A percentile compares a stretch with the other conserved stretches of the same genome.
Evolutionary conservation across 768 basidiomycete genomes (phyloP).

Genomic region (Lyophyllum semitale): DNA sequence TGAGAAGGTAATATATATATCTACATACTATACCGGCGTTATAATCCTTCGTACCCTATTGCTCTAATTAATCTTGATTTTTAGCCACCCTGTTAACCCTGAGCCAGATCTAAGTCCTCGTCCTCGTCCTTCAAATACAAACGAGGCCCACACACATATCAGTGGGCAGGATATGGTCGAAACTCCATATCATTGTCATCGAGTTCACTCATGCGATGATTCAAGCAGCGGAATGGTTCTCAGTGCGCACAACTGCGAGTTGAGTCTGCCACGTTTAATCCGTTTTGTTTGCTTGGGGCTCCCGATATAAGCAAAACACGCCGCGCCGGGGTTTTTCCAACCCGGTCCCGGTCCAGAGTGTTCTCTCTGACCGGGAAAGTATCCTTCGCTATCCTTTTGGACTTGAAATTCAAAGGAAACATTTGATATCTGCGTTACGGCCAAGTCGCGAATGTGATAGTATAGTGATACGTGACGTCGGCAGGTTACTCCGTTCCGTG

Average conservation of each 20-base stretch:
- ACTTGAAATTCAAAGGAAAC: background rate
- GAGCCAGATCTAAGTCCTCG: background rate
- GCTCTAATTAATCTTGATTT: background rate
- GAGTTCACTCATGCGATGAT: too few relatives aligned
- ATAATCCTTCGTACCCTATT: conserved; percentile 1
- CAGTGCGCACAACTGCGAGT: too few relatives aligned
- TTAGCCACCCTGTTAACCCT: background rate
- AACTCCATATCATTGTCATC: too few relatives aligned
- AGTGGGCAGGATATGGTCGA: too few relatives aligned
- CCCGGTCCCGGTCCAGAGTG: background rate
- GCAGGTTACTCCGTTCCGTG: conserved; percentile 8
- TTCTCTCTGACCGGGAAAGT: too few relatives aligned
- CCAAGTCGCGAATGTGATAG: background rate
- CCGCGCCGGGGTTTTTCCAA: background rate
- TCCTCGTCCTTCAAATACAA: too few relatives aligned
- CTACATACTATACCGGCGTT: background rate
- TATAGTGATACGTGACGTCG: too few relatives aligned
- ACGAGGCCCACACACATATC: too few relatives aligned
- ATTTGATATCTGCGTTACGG: conserved; percentile 10
- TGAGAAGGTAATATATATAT: conserved; percentile 26
- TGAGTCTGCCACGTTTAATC: too few relatives aligned
- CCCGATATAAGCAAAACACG: background rate
- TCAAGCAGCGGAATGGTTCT: too few relatives aligned
- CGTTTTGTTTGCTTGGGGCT: background rate
- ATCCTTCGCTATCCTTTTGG: background rate